Base-by-base conservation (phyloP, 495 filamentous ascomycete genomes). In the Neurospora hispaniola region DNA sequence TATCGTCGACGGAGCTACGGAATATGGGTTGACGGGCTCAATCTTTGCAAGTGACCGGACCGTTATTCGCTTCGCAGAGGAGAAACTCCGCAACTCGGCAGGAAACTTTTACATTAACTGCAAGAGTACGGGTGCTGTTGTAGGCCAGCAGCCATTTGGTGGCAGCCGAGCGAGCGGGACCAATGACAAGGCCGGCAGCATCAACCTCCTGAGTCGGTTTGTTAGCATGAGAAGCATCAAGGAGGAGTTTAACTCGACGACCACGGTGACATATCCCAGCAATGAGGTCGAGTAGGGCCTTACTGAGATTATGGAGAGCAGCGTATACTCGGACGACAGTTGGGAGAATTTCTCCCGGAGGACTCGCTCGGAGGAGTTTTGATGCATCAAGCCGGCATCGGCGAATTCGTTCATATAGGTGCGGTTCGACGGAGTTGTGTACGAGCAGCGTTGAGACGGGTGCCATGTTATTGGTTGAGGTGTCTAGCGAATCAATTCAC, bases 61-160 rank as follows among this genome's bases (percentile, higher is more conserved):
- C 66, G 91, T 88, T 23, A 81, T 94, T 72, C 86, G 87, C 18
- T 78, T 86, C 43, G 93, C 93, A 5, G 90, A 94, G 79, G 88
- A 94, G 62, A 87, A 84, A 71, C 89, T 96, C 71, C 88, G 90
- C 76, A 91, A 94, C 78, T 82, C 92, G 4, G 91, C 93, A 42
- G 93, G 93, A 23, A 96, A 96, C 83, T 96, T 95, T 82, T 96
- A 96, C 81, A 89, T 96, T 83, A 97, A 97, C 84, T 93, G 91
- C 85, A 96, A 97, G 88, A 91, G 90, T 80, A 97, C 94, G 4
- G 94, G 93, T 69, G 94, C 94, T 10, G 93, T 97, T 44, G 93
- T 97, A 3, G 94, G 93, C 16, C 94, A 97, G 86, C 94, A 97
- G 82, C 91, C 94, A 40, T 97, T 97, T 80, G 94, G 94, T 66